Evolutionary conservation across 2,329 filamentous ascomycete species (phyloP).

Genomic region (Claviceps pusilla): DNA sequence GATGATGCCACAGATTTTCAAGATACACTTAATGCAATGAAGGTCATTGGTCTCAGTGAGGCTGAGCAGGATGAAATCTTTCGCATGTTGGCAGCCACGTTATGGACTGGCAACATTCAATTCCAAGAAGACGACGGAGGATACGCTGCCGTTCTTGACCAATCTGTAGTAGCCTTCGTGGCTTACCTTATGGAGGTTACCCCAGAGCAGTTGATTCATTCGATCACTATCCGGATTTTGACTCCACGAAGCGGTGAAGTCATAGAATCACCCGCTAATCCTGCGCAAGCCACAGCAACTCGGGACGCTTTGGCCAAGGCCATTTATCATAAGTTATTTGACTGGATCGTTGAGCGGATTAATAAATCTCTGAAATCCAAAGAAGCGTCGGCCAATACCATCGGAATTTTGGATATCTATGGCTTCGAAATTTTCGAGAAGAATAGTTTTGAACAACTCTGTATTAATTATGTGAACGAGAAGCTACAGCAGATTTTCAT

Average conservation of each 20-base stretch:
- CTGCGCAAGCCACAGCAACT: constrained; percentile 70
- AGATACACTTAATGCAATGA: constrained; percentile 90
- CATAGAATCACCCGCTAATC: constrained; percentile 67
- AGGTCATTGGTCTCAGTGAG: constrained; percentile 75
- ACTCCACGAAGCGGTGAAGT: constrained; percentile 51
- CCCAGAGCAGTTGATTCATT: constrained; percentile 63
- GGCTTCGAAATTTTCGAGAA: constrained; percentile 99
- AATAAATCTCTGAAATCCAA: constrained; percentile 76
- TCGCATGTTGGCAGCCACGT: constrained; percentile 76
- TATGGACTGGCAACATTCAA: constrained; percentile 90
- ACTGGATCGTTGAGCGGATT: constrained; percentile 92
- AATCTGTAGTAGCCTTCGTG: constrained; percentile 85
- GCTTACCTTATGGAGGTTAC: constrained; percentile 88
- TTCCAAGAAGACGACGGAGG: constrained; percentile 82
- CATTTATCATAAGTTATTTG: constrained; percentile 95
- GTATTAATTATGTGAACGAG: constrained; percentile 99
- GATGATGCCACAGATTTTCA: constrained; percentile 80
- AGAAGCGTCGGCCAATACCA: constrained; percentile 62
- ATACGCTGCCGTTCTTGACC: constrained; percentile 73
- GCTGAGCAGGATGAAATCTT: constrained; percentile 92
- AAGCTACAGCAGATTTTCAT: constrained; percentile 99
- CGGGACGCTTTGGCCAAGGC: constrained; percentile 84
- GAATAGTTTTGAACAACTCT: constrained; percentile 97
- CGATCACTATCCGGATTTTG: constrained; percentile 77
- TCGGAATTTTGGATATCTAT: constrained; percentile 97